Conservation (phyloP, 805 yeast species). For the Groenewaldozyma tartarivorans region DNA sequence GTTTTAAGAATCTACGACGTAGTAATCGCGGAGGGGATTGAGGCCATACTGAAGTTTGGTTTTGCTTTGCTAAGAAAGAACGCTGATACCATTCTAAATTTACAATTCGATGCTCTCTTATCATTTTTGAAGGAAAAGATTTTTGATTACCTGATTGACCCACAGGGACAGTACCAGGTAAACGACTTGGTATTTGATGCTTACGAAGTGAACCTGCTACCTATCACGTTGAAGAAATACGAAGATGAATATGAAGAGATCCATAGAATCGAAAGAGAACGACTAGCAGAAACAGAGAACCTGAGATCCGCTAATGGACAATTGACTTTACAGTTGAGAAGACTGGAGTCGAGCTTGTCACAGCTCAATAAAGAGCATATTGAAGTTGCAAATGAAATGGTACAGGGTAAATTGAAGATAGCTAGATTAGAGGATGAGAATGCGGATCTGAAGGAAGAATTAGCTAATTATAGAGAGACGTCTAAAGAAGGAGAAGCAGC, state of each 20-base stretch:
- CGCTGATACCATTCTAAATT: constrained; percentile 43
- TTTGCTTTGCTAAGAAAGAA: constrained; percentile 69
- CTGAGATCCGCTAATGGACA: constrained; percentile 59
- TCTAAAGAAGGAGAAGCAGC: constrained; percentile 4
- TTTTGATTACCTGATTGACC: constrained; percentile 56
- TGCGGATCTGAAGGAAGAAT: constrained; percentile 36
- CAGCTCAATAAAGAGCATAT: constrained; percentile 74
- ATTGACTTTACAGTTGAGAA: constrained; percentile 61
- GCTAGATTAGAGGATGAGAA: constrained; percentile 75
- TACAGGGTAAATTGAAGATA: constrained; percentile 61
- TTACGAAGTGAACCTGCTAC: constrained; percentile 60
- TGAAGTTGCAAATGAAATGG: constrained; percentile 78
- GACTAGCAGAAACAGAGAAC: constrained; percentile 51
- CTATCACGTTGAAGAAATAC: constrained; percentile 62
- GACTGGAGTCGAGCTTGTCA: constrained; percentile 60
- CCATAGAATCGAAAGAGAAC: constrained; percentile 54
- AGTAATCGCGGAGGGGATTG: constrained; percentile 84
- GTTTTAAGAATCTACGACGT: constrained; percentile 83
- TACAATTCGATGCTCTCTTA: constrained; percentile 69
- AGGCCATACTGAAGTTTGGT: constrained; percentile 76
- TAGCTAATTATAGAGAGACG: constrained; percentile 22
- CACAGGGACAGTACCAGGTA: constrained; percentile 40
- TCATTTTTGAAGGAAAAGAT: constrained; percentile 71
- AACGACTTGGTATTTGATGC: constrained; percentile 74
- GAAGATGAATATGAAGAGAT: constrained; percentile 67